These are phyloP conservation scores for Lactifluus piperatus DNA, from an alignment of 768 basidiomycete species.

Conservation along the genomic window DNA sequence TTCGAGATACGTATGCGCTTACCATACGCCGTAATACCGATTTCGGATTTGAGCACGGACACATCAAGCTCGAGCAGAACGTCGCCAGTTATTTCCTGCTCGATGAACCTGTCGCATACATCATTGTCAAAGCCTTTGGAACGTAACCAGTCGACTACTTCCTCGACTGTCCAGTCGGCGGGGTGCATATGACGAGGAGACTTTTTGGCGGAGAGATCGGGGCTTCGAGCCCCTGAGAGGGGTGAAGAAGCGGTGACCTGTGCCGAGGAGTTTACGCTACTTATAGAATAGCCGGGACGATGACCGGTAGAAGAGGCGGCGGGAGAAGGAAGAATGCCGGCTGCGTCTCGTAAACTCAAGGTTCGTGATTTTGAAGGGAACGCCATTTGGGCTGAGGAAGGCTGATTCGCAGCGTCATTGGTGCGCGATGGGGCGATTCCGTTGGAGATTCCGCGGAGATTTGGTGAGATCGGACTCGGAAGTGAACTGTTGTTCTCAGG, in stretches of 20 bases:
- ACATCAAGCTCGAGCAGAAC: conserved; percentile 91
- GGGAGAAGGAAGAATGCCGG: conserved; percentile 27
- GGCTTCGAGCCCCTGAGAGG: neutral
- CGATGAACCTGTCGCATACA: conserved; percentile 80
- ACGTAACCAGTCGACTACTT: conserved; percentile 85
- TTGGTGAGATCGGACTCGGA: conserved; percentile 22
- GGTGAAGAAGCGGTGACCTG: neutral
- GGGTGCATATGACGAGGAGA: conserved; percentile 33
- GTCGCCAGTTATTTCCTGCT: conserved; percentile 98
- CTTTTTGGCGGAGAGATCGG: conserved; percentile 20
- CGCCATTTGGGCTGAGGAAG: conserved; percentile 1
- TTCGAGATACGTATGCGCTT: conserved; percentile 91
- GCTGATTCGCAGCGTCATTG: neutral
- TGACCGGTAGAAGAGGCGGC: conserved; percentile 23
- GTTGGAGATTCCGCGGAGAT: conserved; percentile 17
- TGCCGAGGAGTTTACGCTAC: conserved; percentile 11
- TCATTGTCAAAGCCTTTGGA: conserved; percentile 76
- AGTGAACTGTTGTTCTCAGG: conserved; percentile 15
- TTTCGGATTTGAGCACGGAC: conserved; percentile 83
- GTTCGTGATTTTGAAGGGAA: conserved; percentile 13
- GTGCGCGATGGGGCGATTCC: neutral
- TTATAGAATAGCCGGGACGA: conserved; percentile 20
- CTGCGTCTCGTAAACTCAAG: conserved; percentile 22
- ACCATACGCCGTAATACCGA: conserved; percentile 90
- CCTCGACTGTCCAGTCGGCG: conserved; percentile 76